Conservation (phyloP, 1,284 basidiomycete species). For the Laetiporus sulphureus region DNA sequence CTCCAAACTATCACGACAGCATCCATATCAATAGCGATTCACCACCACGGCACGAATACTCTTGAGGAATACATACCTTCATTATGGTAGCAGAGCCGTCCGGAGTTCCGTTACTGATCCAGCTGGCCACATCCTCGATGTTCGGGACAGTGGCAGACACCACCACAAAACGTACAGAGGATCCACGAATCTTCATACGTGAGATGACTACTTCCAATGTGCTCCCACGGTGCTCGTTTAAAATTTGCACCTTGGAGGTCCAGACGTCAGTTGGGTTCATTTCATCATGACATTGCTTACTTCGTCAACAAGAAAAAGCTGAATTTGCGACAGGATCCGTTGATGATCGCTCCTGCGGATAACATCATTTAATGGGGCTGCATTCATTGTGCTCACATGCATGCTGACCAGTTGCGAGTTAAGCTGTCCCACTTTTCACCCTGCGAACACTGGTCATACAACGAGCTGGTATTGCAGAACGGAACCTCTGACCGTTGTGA, state of each 20-base stretch:
- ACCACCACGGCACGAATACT: not conserved
- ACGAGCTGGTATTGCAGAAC: too few species aligned
- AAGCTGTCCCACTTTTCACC: conserved; percentile 95
- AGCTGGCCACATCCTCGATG: conserved; percentile 81
- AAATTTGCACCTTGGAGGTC: conserved; percentile 72
- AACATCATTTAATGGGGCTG: not conserved
- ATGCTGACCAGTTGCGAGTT: conserved; percentile 68
- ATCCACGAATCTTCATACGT: conserved; percentile 81
- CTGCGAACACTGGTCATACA: conserved; percentile 29
- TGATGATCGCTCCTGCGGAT: conserved; percentile 53
- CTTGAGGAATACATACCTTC: conserved; percentile 40
- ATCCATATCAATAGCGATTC: not conserved
- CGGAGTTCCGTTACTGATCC: conserved; percentile 61
- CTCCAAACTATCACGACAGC: conserved; percentile 67
- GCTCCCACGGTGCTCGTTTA: conserved; percentile 85
- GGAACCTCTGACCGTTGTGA: conserved; percentile 58
- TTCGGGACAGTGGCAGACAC: conserved; percentile 96
- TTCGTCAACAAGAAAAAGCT: conserved; percentile 88
- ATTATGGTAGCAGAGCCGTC: conserved; percentile 60
- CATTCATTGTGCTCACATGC: not conserved
- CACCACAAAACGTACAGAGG: conserved; percentile 73
- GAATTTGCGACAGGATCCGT: conserved; percentile 60
- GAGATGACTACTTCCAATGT: conserved; percentile 91
- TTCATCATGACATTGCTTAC: conserved; percentile 44
- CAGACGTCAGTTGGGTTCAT: not conserved